phyloP scores from a whole-genome alignment of 2,329 filamentous ascomycete genomes.

The Verticillium dahliae region DNA sequence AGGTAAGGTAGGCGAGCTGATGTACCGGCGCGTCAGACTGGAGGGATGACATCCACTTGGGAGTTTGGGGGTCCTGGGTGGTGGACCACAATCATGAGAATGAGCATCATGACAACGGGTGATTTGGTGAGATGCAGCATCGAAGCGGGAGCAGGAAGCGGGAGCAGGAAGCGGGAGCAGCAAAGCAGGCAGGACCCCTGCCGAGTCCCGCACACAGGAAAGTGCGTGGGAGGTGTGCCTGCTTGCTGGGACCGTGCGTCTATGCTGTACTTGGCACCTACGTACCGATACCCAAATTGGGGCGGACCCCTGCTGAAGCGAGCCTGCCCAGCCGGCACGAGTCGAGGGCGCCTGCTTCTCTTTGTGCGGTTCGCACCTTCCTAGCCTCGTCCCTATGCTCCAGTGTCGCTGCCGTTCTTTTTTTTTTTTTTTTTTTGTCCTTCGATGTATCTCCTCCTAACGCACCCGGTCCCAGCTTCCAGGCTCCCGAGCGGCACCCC shows the following conservation, averaged over 20 bases:
- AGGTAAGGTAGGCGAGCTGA: neutral
- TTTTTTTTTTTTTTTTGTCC: too few relatives aligned
- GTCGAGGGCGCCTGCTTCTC: neutral
- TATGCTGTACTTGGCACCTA: neutral
- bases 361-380: too few relatives aligned
- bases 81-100: neutral
- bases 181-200: neutral
- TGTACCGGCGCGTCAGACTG: neutral
- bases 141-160: too few relatives aligned
- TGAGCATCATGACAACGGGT: neutral
- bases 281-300: neutral
- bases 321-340: neutral
- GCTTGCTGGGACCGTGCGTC: neutral
- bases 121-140: neutral
- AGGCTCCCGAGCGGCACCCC: neutral
- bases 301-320: neutral
- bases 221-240: neutral
- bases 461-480: neutral
- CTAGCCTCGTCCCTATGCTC: too few relatives aligned
- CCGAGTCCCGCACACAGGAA: neutral
- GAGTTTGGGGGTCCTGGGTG: neutral
- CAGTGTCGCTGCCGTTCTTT: too few relatives aligned
- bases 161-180: too few relatives aligned
- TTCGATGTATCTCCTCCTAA: neutral
- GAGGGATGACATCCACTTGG: neutral